Evolutionary conservation across 2,329 filamentous ascomycete species (phyloP).

Genomic region (Pseudogymnoascus sp.): DNA sequence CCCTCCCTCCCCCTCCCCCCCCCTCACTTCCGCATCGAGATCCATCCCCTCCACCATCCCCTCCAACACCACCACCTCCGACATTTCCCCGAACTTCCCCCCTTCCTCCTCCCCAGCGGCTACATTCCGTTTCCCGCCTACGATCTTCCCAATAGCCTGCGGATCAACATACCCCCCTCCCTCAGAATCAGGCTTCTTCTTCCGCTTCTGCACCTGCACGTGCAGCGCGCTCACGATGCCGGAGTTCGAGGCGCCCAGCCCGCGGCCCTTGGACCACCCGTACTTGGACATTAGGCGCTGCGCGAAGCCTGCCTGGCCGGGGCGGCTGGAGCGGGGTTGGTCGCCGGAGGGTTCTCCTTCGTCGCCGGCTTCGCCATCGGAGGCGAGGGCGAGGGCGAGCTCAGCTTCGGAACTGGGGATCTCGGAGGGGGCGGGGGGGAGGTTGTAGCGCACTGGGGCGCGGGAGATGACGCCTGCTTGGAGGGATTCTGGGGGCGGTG

Average conservation of each 20-base stretch:
- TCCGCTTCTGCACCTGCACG: slow-evolving; percentile 77
- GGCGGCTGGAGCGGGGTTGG: slow-evolving; percentile 51
- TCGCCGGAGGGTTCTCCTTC: slow-evolving; percentile 26
- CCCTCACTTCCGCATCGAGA: slow-evolving; percentile 61
- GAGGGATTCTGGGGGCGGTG: slow-evolving; percentile 26
- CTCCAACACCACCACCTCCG: slow-evolving; percentile 70
- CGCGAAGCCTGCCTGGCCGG: slow-evolving; percentile 77
- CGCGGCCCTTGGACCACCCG: slow-evolving; percentile 82
- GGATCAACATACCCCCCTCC: slow-evolving; percentile 69
- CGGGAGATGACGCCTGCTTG: slow-evolving; percentile 59
- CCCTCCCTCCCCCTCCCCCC: slow-evolving; percentile 44
- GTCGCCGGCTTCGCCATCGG: slow-evolving; percentile 30
- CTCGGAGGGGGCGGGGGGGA: slow-evolving; percentile 42
- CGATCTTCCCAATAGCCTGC: slow-evolving; percentile 65
- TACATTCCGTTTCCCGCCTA: slow-evolving; percentile 62
- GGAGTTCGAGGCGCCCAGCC: slow-evolving; percentile 70
- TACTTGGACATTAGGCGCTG: slow-evolving; percentile 87
- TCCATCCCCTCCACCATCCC: slow-evolving; percentile 85
- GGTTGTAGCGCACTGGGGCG: slow-evolving; percentile 66
- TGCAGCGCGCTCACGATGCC: slow-evolving; percentile 80
- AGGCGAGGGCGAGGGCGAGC: slow-evolving; percentile 36
- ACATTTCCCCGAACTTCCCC: slow-evolving; percentile 63
- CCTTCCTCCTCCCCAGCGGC: slow-evolving; percentile 30
- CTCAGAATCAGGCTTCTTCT: slow-evolving; percentile 68
- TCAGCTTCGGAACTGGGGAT: slow-evolving; percentile 45